Evolutionary conservation across 345 rosid species (phyloP).

Genomic region (Pistacia atlantica): DNA sequence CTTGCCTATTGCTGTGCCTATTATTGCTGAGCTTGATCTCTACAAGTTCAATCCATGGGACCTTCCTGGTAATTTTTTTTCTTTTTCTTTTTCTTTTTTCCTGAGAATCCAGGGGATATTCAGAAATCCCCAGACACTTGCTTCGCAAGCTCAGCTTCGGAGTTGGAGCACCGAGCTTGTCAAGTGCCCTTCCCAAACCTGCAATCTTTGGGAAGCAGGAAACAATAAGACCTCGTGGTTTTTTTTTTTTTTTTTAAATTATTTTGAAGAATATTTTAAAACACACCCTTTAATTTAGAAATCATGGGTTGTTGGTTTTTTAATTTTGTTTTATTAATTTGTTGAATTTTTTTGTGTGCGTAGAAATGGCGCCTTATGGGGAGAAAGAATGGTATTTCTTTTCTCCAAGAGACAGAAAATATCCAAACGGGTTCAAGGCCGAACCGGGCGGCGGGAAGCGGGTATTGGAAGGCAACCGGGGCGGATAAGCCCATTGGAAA

Average conservation of each 20-base stretch:
- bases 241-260: neutral
- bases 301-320: neutral
- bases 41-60: constrained; percentile 92
- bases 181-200: too few species aligned
- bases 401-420: constrained; percentile 85
- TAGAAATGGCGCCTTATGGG: constrained; percentile 76
- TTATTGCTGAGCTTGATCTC: constrained; percentile 82
- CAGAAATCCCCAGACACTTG: too few species aligned
- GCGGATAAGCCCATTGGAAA: constrained; percentile 89
- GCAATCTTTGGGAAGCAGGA: too few species aligned
- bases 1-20: constrained; percentile 57
- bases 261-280: too few species aligned
- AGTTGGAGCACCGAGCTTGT: too few species aligned
- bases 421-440: constrained; percentile 88
- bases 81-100: neutral
- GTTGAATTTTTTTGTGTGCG: neutral
- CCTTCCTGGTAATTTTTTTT: constrained; percentile 67
- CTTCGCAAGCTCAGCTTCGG: too few species aligned
- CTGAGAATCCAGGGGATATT: neutral
- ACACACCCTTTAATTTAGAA: neutral
- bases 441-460: constrained; percentile 83
- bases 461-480: constrained; percentile 96
- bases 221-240: too few species aligned
- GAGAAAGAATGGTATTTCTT: constrained; percentile 97
- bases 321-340: neutral